phyloP scores from a whole-genome alignment of 2,329 filamentous ascomycete genomes.

The Neoscytalidium dimidiatum region DNA sequence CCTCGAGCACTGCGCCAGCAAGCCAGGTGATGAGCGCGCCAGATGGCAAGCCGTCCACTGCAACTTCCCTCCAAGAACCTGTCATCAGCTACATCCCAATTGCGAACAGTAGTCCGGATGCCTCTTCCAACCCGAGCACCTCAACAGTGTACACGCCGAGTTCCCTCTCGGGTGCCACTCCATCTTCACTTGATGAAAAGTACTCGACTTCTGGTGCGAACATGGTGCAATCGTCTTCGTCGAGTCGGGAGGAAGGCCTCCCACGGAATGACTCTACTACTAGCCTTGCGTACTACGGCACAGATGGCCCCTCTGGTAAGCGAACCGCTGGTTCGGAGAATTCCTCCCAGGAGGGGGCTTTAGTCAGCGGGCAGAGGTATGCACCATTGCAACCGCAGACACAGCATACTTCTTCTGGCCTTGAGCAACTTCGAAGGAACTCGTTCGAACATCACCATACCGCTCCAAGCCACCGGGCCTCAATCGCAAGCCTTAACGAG shows the following conservation, averaged over 20 bases:
- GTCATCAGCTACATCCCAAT: not conserved
- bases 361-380: conserved; percentile 46
- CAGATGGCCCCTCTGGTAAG: conserved; percentile 33
- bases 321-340: conserved; percentile 28
- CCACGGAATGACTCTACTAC: conserved; percentile 34
- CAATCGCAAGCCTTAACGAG: not conserved
- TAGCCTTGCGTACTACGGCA: conserved; percentile 44
- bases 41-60: not conserved
- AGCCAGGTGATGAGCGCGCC: not conserved
- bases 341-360: conserved; percentile 30
- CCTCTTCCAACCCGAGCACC: conserved; percentile 4
- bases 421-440: conserved; percentile 22
- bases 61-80: not conserved
- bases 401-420: conserved; percentile 7
- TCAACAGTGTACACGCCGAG: conserved; percentile 14
- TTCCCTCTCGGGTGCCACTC: not conserved
- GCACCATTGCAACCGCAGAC: conserved; percentile 27
- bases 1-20: not conserved
- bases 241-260: not conserved
- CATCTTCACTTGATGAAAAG: conserved; percentile 1
- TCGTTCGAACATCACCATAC: conserved; percentile 21
- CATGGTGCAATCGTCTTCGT: not conserved
- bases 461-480: not conserved
- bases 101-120: not conserved
- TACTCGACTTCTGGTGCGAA: not conserved